Percentiles rank a stretch among this genome's conserved stretches.
These are phyloP conservation scores for Theobroma cacao DNA, from an alignment of 345 rosid species.

Conservation along the genomic window DNA sequence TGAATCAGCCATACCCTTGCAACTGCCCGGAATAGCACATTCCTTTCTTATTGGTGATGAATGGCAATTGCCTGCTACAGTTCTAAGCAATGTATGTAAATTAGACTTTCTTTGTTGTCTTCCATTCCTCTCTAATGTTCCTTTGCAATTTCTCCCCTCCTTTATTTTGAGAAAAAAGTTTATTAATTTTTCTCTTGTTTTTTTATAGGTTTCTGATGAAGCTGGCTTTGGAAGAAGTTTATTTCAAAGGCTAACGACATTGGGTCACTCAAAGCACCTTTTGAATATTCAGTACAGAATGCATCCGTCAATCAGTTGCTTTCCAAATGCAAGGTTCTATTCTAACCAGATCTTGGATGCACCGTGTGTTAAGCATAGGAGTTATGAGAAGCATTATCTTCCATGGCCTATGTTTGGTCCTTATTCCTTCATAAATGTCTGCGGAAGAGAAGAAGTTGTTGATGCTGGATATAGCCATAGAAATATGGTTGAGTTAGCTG, in stretches of 20 bases:
- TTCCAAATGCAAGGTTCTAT: slow-evolving; percentile 54
- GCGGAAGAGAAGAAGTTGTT: slow-evolving; percentile 35
- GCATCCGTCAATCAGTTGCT: slow-evolving; percentile 70
- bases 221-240: slow-evolving; percentile 63
- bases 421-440: slow-evolving; percentile 42
- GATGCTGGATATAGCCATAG: slow-evolving; percentile 21
- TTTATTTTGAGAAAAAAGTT: not conserved
- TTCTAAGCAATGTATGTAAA: slow-evolving; percentile 38
- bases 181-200: not conserved
- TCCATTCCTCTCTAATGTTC: not conserved
- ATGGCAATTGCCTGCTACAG: slow-evolving; percentile 44
- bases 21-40: slow-evolving; percentile 34
- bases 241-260: slow-evolving; percentile 48
- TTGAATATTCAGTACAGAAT: slow-evolving; percentile 61
- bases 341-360: slow-evolving; percentile 40
- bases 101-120: not conserved
- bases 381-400: slow-evolving; percentile 27
- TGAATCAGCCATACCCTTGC: slow-evolving; percentile 50
- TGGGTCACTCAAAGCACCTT: slow-evolving; percentile 43
- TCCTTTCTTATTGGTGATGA: slow-evolving; percentile 53
- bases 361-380: slow-evolving; percentile 26
- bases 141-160: not conserved
- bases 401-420: slow-evolving; percentile 46
- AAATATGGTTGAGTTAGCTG: slow-evolving; percentile 48
- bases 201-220: slow-evolving; percentile 28